Conservation (phyloP, 2,329 filamentous ascomycete genomes). For the Phialemoniopsis sp. region DNA sequence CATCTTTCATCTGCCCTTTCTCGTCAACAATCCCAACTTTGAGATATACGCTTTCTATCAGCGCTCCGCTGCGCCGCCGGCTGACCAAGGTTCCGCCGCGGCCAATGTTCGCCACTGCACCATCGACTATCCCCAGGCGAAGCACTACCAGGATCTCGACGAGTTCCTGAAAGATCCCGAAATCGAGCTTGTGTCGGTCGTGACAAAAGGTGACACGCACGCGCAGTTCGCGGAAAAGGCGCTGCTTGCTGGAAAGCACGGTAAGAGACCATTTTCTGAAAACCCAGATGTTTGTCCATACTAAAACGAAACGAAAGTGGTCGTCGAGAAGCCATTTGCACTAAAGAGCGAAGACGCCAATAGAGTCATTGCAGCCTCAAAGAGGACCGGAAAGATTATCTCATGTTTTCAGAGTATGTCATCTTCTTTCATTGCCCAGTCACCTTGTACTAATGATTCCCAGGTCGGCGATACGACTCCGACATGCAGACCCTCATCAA, state of each 20-base stretch:
- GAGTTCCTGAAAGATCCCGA: conserved; percentile 53
- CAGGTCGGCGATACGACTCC: conserved; percentile 43
- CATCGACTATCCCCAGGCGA: conserved; percentile 41
- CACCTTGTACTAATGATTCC: background rate
- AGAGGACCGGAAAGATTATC: conserved; percentile 38
- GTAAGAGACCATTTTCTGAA: conserved; percentile 14
- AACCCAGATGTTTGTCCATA: background rate
- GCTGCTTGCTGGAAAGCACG: conserved; percentile 56
- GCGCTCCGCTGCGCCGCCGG: conserved; percentile 27
- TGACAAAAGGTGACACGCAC: conserved; percentile 55
- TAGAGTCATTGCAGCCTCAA: conserved; percentile 43
- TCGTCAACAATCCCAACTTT: conserved; percentile 38
- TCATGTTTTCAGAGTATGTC: conserved; percentile 51
- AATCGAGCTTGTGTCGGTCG: conserved; percentile 60
- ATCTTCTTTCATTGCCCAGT: background rate
- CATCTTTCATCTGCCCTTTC: conserved; percentile 46
- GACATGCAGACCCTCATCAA: conserved; percentile 59
- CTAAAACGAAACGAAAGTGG: conserved; percentile 28
- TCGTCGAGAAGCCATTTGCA: conserved; percentile 66
- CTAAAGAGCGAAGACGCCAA: conserved; percentile 53
- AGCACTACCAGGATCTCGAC: conserved; percentile 53
- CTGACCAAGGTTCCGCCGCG: too few species aligned
- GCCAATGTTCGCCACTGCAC: conserved; percentile 46
- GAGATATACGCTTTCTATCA: conserved; percentile 43
- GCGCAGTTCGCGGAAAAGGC: conserved; percentile 50